Evolutionary conservation across 345 rosid species (phyloP).

Genomic region (Populus simonii): DNA sequence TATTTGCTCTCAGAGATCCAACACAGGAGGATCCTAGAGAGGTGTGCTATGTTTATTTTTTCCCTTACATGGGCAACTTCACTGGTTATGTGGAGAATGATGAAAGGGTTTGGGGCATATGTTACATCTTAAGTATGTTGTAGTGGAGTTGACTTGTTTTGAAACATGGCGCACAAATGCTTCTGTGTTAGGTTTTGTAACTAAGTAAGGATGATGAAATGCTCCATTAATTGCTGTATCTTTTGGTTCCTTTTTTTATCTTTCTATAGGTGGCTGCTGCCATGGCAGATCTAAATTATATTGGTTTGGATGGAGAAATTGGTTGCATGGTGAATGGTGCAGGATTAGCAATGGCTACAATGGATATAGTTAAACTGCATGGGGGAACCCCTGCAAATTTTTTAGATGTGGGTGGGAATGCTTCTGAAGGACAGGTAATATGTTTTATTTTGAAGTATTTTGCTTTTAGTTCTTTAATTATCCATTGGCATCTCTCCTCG

Average conservation of each 20-base stretch:
- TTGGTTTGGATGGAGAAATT: slow-evolving; percentile 97
- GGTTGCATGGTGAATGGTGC: slow-evolving; percentile 99
- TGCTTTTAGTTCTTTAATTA: slow-evolving; percentile 10
- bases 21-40: slow-evolving; percentile 98
- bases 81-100: neutral
- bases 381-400: slow-evolving; percentile 99
- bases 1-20: slow-evolving; percentile 81
- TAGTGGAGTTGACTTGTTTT: neutral
- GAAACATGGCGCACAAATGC: neutral
- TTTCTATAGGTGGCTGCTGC: slow-evolving; percentile 81
- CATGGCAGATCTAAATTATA: slow-evolving; percentile 93
- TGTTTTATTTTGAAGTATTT: neutral
- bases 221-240: neutral
- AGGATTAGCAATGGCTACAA: slow-evolving; percentile 99
- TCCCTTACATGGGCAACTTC: neutral
- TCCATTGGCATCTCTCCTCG: neutral
- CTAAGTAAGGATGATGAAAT: neutral
- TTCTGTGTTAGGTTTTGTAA: neutral
- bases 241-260: slow-evolving; percentile 4
- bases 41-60: slow-evolving; percentile 35
- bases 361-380: slow-evolving; percentile 96
- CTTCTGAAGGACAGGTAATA: slow-evolving; percentile 88
- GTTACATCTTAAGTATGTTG: neutral
- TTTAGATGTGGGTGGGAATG: slow-evolving; percentile 97
- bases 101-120: neutral